These are phyloP conservation scores for Annulohypoxylon bovei DNA, from an alignment of 495 filamentous ascomycete species.

Conservation along the genomic window DNA sequence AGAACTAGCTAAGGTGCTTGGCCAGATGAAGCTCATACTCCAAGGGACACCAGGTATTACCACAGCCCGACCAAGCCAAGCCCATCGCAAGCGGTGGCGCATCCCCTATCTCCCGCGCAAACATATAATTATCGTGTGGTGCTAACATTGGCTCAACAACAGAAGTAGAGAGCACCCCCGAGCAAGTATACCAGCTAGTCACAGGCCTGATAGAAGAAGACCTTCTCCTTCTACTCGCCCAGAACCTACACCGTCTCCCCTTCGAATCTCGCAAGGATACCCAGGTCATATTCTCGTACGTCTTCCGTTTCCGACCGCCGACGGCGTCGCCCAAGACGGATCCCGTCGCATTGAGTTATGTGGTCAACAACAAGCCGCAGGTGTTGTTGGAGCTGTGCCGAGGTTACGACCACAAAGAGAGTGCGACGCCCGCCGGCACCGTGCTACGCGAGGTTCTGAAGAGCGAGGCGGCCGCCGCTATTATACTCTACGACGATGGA, in stretches of 20 bases:
- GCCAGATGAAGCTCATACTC: conserved; percentile 83
- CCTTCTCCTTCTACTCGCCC: conserved; percentile 82
- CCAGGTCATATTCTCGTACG: conserved; percentile 88
- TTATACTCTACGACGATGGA: conserved; percentile 92
- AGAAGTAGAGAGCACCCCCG: conserved; percentile 88
- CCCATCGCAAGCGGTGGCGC: conserved; percentile 8
- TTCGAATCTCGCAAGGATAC: conserved; percentile 95
- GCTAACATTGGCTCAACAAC: conserved; percentile 5
- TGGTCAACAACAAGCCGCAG: conserved; percentile 84
- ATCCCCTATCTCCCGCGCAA: conserved; percentile 3
- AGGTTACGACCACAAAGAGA: conserved; percentile 89
- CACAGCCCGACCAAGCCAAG: neutral
- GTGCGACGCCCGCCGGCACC: conserved; percentile 90
- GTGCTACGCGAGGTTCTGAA: conserved; percentile 93
- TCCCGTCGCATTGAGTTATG: conserved; percentile 83
- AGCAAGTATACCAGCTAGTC: conserved; percentile 83
- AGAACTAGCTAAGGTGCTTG: conserved; percentile 78
- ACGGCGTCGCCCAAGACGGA: conserved; percentile 66
- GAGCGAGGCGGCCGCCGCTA: conserved; percentile 84
- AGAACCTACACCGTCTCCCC: conserved; percentile 80
- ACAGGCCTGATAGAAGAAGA: conserved; percentile 86
- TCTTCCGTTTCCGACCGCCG: conserved; percentile 81
- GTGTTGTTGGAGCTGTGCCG: conserved; percentile 87
- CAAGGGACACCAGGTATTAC: conserved; percentile 81
- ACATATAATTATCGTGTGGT: conserved; percentile 10